phyloP scores from a whole-genome alignment of 768 basidiomycete genomes.

The Boletus speciosus region DNA sequence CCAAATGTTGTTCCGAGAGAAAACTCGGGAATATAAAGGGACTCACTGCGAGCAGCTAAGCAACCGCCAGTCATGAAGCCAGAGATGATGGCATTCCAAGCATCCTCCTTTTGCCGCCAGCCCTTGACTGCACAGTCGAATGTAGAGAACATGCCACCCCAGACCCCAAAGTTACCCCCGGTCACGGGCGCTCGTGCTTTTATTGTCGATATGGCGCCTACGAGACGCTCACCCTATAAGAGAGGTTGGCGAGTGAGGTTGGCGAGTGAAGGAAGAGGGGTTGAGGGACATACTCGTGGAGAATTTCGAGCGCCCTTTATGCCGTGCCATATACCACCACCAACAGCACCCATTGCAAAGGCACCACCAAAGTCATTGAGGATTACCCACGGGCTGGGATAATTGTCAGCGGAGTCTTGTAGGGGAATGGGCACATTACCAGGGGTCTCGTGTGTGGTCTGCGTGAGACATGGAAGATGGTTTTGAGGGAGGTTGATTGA shows the following conservation, averaged over 20 bases:
- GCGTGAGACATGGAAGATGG: slow-evolving; percentile 67
- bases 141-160: slow-evolving; percentile 98
- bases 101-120: slow-evolving; percentile 94
- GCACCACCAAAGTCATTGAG: slow-evolving; percentile 98
- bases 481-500: not conserved
- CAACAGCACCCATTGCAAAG: slow-evolving; percentile 96
- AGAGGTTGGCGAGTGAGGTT: not conserved
- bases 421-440: slow-evolving; percentile 43
- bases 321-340: slow-evolving; percentile 98
- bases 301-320: slow-evolving; percentile 98
- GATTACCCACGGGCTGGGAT: slow-evolving; percentile 89
- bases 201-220: slow-evolving; percentile 92
- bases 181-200: slow-evolving; percentile 98
- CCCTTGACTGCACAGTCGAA: slow-evolving; percentile 99
- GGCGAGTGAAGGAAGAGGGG: not conserved
- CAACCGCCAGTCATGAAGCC: slow-evolving; percentile 99
- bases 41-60: slow-evolving; percentile 88
- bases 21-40: not conserved
- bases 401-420: slow-evolving; percentile 1
- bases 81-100: slow-evolving; percentile 98
- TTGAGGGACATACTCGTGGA: slow-evolving; percentile 62
- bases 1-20: not conserved
- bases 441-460: slow-evolving; percentile 93
- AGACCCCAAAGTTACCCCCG: slow-evolving; percentile 93
- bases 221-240: slow-evolving; percentile 85